phyloP scores from a whole-genome alignment of 2,329 filamentous ascomycete species.

The Botrytis aclada region DNA sequence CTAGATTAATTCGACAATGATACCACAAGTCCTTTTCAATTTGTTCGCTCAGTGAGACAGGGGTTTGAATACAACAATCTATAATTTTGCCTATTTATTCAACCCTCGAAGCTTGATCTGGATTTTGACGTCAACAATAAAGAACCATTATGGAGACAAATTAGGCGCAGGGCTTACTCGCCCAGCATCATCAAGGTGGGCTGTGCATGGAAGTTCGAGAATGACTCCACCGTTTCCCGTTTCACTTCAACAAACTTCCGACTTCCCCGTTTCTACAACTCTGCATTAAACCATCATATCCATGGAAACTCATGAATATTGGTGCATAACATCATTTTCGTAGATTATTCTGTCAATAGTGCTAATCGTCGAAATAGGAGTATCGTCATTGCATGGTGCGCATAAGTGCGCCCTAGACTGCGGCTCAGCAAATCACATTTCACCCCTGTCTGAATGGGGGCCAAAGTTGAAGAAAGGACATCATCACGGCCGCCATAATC shows the following conservation, averaged over 20 bases:
- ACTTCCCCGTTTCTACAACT: background rate
- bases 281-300: background rate
- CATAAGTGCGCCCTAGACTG: background rate
- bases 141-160: background rate
- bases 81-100: background rate
- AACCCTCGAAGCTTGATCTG: background rate
- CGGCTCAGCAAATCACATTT: slow-evolving; percentile 7
- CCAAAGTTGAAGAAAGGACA: slow-evolving; percentile 7
- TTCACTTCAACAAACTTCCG: background rate
- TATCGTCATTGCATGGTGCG: background rate
- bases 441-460: slow-evolving; percentile 11
- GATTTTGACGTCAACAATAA: background rate
- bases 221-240: background rate
- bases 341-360: background rate
- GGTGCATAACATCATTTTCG: background rate
- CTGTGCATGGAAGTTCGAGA: background rate
- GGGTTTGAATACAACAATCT: background rate
- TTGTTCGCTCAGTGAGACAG: background rate
- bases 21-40: background rate
- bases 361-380: background rate
- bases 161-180: background rate
- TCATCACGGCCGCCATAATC: background rate
- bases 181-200: background rate
- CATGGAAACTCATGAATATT: background rate
- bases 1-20: background rate